phyloP scores from a whole-genome alignment of 2,329 filamentous ascomycete genomes.

The Colletotrichum brevisporum region DNA sequence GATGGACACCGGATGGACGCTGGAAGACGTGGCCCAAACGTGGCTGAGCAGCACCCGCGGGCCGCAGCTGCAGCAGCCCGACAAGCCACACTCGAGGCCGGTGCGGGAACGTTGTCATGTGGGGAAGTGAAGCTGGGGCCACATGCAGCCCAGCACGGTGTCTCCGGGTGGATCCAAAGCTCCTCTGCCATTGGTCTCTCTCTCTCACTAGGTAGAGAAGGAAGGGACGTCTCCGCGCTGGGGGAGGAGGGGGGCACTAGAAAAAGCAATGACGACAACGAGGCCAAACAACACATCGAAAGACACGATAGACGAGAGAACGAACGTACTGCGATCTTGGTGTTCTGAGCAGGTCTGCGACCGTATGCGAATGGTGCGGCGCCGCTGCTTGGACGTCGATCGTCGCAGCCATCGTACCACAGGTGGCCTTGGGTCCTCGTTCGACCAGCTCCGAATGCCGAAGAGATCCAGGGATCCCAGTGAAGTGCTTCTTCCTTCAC shows the following conservation, averaged over 20 bases:
- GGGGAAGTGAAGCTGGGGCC: conserved; percentile 19
- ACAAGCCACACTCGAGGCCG: conserved; percentile 34
- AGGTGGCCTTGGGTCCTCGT: background rate
- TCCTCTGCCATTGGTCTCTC: no score
- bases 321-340: conserved; percentile 4
- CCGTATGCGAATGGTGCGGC: background rate
- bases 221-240: no score
- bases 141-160: conserved; percentile 3
- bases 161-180: background rate
- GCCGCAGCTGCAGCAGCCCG: background rate
- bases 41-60: conserved; percentile 15
- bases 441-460: background rate
- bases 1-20: background rate
- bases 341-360: background rate
- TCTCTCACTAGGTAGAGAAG: background rate
- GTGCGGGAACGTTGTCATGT: no score
- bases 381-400: conserved; percentile 17
- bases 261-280: background rate
- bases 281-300: background rate
- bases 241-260: background rate
- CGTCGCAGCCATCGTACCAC: conserved; percentile 33
- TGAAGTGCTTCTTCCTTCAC: no score
- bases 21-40: conserved; percentile 28
- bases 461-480: background rate
- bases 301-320: background rate